A percentile compares a stretch with the other conserved stretches of the same genome.
Conservation (phyloP, 768 basidiomycete genomes). For the Boletus subcaerulescens region DNA sequence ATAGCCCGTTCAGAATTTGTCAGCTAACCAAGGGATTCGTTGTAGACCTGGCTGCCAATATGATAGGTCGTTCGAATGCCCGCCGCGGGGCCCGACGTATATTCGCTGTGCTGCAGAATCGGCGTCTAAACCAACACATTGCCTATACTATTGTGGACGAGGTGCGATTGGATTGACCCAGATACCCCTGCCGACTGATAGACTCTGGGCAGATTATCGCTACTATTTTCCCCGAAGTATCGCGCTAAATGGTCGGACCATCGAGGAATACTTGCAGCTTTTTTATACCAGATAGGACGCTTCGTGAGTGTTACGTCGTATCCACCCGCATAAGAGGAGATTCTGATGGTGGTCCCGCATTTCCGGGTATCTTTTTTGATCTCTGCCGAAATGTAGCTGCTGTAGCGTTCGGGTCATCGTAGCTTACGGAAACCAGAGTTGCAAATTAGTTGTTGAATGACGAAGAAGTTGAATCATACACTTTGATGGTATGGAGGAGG, state of each 20-base stretch:
- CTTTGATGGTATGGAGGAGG: conserved; percentile 80
- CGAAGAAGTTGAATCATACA: conserved; percentile 43
- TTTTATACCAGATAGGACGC: background rate
- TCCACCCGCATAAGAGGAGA: conserved; percentile 19
- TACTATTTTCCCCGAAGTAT: conserved; percentile 56
- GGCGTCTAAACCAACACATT: conserved; percentile 91
- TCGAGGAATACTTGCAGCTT: background rate
- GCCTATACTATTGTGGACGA: conserved; percentile 87
- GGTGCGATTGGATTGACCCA: conserved; percentile 42
- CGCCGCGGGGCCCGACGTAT: conserved; percentile 88
- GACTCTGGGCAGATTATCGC: conserved; percentile 45
- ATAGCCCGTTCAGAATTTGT: background rate
- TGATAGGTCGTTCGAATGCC: conserved; percentile 97
- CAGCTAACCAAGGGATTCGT: background rate
- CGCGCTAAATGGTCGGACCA: conserved; percentile 1
- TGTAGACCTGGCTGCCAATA: conserved; percentile 89
- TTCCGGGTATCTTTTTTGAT: conserved; percentile 26
- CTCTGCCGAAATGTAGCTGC: conserved; percentile 47
- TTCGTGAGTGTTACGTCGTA: background rate
- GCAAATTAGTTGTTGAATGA: background rate
- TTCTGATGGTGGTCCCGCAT: conserved; percentile 1
- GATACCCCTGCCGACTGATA: conserved; percentile 3
- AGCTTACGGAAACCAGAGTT: conserved; percentile 36
- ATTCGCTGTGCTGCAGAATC: conserved; percentile 92
- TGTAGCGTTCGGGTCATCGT: conserved; percentile 62